Evolutionary conservation across 2,329 filamentous ascomycete species (phyloP).

Genomic region (Leptographium wingfieldii): DNA sequence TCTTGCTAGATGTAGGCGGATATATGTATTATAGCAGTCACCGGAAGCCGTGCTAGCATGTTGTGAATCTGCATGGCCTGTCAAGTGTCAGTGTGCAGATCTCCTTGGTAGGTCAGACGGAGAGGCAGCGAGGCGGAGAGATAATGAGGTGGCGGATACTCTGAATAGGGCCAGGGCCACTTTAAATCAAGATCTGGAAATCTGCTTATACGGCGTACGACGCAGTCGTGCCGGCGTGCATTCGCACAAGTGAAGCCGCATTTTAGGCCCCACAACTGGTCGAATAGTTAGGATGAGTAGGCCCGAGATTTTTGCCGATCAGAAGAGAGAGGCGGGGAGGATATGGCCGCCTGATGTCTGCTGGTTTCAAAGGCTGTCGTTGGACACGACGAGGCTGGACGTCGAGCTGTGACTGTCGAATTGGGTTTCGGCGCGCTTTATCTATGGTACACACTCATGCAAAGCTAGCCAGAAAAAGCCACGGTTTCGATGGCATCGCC

Average conservation of each 20-base stretch:
- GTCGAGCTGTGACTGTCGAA: no score
- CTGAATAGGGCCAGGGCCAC: not conserved
- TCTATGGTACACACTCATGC: no score
- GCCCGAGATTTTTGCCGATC: not conserved
- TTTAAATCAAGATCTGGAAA: not conserved
- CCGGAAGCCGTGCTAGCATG: no score
- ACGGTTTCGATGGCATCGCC: no score
- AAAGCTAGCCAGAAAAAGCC: no score
- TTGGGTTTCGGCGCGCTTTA: no score
- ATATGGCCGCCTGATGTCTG: no score
- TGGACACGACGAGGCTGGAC: not conserved
- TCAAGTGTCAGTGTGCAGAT: no score
- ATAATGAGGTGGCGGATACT: not conserved
- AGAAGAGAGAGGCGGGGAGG: not conserved
- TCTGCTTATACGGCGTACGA: not conserved
- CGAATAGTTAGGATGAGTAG: not conserved
- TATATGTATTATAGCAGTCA: not conserved
- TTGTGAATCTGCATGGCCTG: no score
- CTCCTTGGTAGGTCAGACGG: no score
- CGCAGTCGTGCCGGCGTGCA: not conserved
- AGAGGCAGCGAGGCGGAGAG: no score
- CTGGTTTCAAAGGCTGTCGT: no score
- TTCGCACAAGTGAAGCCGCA: not conserved
- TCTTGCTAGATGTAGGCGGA: not conserved
- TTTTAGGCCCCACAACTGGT: not conserved